A percentile compares a stretch with the other conserved stretches of the same genome.
Evolutionary conservation across 345 rosid species (phyloP).

Genomic region (Gynandropsis gynandra): DNA sequence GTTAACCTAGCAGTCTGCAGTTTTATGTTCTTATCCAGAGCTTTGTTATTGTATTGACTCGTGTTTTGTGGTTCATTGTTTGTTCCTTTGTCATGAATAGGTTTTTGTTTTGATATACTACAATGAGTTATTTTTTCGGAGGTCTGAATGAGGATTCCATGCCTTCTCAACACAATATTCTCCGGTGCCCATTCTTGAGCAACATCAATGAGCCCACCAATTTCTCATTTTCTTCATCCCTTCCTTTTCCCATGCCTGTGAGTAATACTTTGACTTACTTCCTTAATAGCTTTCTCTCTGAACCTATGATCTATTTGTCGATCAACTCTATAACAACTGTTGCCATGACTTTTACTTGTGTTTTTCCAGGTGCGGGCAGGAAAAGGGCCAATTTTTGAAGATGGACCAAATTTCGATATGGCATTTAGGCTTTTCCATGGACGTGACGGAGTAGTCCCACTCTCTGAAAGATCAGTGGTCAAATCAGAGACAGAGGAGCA

Average conservation of each 20-base stretch:
- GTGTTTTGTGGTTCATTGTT: too few relatives aligned
- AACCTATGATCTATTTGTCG: too few relatives aligned
- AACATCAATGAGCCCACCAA: constrained; percentile 94
- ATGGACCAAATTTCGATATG: constrained; percentile 91
- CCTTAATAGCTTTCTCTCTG: too few relatives aligned
- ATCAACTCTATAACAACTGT: not conserved
- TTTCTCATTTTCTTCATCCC: constrained; percentile 62
- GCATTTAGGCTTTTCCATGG: constrained; percentile 96
- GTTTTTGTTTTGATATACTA: too few relatives aligned
- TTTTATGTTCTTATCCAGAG: too few relatives aligned
- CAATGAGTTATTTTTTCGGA: constrained; percentile 54
- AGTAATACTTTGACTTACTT: constrained; percentile 23
- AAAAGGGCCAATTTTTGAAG: constrained; percentile 94
- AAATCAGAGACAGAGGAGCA: constrained; percentile 31
- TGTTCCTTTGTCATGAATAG: too few relatives aligned
- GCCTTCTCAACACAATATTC: constrained; percentile 44
- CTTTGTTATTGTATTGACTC: too few relatives aligned
- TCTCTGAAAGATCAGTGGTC: constrained; percentile 51
- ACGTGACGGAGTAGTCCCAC: constrained; percentile 88
- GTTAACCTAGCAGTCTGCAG: too few relatives aligned
- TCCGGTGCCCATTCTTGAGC: constrained; percentile 89
- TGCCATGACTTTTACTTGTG: not conserved
- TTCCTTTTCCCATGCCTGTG: constrained; percentile 73
- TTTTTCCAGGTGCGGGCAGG: constrained; percentile 42
- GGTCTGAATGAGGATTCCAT: constrained; percentile 43